These are phyloP conservation scores for Vigna angularis DNA, from an alignment of 306 rosid species.

Conservation along the genomic window DNA sequence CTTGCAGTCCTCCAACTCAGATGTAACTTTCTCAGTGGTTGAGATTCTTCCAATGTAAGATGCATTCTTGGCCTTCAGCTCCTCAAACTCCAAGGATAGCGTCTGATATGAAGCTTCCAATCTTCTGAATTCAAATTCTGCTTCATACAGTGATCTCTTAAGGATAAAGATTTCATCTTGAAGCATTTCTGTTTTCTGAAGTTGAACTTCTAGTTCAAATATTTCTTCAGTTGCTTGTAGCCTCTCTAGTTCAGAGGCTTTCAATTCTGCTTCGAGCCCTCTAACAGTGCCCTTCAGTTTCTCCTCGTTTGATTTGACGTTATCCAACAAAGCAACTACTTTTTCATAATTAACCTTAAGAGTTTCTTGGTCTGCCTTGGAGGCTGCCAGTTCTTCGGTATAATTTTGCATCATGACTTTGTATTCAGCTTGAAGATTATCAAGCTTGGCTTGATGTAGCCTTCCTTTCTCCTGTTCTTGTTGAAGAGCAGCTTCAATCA, in stretches of 20 bases:
- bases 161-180: conserved; percentile 48
- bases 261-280: conserved; percentile 50
- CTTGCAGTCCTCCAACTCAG: conserved; percentile 54
- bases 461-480: conserved; percentile 48
- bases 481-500: conserved; percentile 55
- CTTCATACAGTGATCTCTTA: conserved; percentile 49
- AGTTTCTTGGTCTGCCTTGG: conserved; percentile 45
- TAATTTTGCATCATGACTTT: conserved; percentile 42
- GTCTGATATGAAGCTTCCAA: conserved; percentile 54
- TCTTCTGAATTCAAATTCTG: conserved; percentile 47
- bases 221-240: conserved; percentile 54
- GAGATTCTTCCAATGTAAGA: conserved; percentile 48
- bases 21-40: conserved; percentile 42
- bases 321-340: conserved; percentile 48
- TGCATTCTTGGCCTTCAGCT: conserved; percentile 52
- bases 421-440: conserved; percentile 43
- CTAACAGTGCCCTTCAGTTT: conserved; percentile 37
- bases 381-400: conserved; percentile 45
- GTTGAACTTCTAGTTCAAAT: conserved; percentile 45
- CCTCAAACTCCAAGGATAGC: conserved; percentile 50
- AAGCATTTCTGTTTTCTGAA: conserved; percentile 52
- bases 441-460: conserved; percentile 44
- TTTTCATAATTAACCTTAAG: conserved; percentile 48
- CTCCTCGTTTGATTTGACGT: conserved; percentile 46
- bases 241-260: conserved; percentile 54